A percentile compares a stretch with the other conserved stretches of the same genome.
Conservation (phyloP, 345 rosid genomes). For the Melastoma malabathricum region DNA sequence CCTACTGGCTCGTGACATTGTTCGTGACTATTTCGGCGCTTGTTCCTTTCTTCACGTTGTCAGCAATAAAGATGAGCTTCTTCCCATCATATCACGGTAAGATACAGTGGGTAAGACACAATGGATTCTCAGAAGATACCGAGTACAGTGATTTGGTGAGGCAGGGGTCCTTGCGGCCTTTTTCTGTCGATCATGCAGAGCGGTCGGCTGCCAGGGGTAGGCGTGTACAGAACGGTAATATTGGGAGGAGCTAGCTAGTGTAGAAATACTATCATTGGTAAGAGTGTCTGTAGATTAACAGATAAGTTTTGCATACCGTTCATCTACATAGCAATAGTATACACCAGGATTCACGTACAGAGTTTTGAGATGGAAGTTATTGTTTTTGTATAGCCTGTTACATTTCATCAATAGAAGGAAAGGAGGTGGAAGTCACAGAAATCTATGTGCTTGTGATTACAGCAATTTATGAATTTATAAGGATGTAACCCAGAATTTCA, state of each 20-base stretch:
- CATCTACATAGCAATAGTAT: no score
- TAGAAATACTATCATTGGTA: no score
- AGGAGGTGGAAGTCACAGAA: no score
- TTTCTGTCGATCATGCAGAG: slow-evolving; percentile 70
- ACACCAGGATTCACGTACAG: no score
- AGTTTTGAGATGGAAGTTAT: no score
- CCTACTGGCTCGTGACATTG: slow-evolving; percentile 58
- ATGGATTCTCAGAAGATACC: slow-evolving; percentile 50
- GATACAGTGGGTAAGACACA: slow-evolving; percentile 75
- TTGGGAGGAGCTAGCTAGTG: not conserved
- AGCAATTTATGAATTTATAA: no score
- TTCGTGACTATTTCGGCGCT: slow-evolving; percentile 34
- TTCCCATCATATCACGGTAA: slow-evolving; percentile 90
- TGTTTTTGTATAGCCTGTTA: slow-evolving; percentile 3
- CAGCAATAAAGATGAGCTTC: slow-evolving; percentile 59
- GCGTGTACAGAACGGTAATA: slow-evolving; percentile 1
- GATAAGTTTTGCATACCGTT: no score
- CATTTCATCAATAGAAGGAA: no score
- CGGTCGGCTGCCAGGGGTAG: slow-evolving; percentile 25
- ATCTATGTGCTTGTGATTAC: no score
- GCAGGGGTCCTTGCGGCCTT: slow-evolving; percentile 57
- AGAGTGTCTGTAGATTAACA: no score
- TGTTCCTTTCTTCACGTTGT: slow-evolving; percentile 53
- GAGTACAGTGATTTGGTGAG: slow-evolving; percentile 66
- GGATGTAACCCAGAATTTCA: no score